Percentiles rank a stretch among this genome's conserved stretches.
These are phyloP conservation scores for Calonectria multiphialidica DNA, from an alignment of 2,329 filamentous ascomycete genomes.

Conservation along the genomic window DNA sequence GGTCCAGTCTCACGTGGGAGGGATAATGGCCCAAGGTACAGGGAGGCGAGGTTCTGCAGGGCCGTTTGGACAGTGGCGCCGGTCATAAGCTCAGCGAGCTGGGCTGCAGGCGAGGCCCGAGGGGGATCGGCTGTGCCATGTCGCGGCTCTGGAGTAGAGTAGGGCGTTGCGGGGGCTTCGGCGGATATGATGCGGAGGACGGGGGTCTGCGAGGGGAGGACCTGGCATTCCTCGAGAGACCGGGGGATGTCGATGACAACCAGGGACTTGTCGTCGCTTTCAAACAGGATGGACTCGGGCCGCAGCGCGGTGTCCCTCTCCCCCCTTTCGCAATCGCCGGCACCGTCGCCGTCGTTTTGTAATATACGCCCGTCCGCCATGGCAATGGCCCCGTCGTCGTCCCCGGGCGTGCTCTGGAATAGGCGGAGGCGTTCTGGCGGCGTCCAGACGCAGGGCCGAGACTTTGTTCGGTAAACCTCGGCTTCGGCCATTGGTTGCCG, in stretches of 20 bases:
- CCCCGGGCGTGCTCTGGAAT: slow-evolving; percentile 8
- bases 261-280: slow-evolving; percentile 55
- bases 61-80: slow-evolving; percentile 59
- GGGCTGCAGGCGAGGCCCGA: slow-evolving; percentile 56
- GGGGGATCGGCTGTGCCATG: slow-evolving; percentile 37
- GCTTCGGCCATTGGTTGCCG: slow-evolving; percentile 44
- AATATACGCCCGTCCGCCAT: neutral
- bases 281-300: slow-evolving; percentile 48
- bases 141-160: slow-evolving; percentile 52
- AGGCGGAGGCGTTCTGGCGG: slow-evolving; percentile 25
- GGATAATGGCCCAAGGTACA: slow-evolving; percentile 59
- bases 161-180: slow-evolving; percentile 57
- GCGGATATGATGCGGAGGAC: slow-evolving; percentile 60
- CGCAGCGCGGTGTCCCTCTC: neutral
- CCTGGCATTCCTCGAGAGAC: slow-evolving; percentile 77
- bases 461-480: slow-evolving; percentile 43
- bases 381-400: slow-evolving; percentile 22
- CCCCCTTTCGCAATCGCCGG: neutral
- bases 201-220: slow-evolving; percentile 52
- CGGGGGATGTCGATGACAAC: slow-evolving; percentile 77
- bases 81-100: slow-evolving; percentile 67
- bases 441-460: slow-evolving; percentile 31
- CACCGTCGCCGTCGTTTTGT: neutral
- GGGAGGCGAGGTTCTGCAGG: slow-evolving; percentile 50
- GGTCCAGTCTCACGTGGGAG: slow-evolving; percentile 53